Conservation (phyloP, 164 flowering plant genomes). For the Malania oleifera region DNA sequence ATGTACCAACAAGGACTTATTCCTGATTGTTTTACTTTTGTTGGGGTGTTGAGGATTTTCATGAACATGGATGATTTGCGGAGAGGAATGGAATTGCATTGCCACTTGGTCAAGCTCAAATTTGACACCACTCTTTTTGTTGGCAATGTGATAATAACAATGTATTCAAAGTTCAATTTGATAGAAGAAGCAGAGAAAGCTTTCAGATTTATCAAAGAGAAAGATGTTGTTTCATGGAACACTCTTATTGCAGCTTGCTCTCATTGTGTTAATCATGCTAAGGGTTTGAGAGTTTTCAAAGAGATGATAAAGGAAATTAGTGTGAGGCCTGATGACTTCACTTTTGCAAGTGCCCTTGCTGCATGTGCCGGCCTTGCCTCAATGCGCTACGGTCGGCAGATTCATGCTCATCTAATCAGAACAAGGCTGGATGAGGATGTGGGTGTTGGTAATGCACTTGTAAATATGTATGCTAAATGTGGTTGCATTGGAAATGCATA, state of each 20-base stretch:
- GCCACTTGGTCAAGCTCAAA: slow-evolving; percentile 44
- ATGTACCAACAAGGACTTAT: slow-evolving; percentile 42
- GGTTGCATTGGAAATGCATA: slow-evolving; percentile 47
- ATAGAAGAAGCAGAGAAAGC: slow-evolving; percentile 43
- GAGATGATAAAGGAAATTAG: slow-evolving; percentile 30
- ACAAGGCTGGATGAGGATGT: slow-evolving; percentile 33
- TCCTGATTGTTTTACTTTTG: slow-evolving; percentile 56
- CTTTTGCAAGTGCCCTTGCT: slow-evolving; percentile 54
- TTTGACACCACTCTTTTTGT: slow-evolving; percentile 38
- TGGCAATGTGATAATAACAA: slow-evolving; percentile 56
- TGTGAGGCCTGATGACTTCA: slow-evolving; percentile 50
- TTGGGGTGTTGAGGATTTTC: slow-evolving; percentile 42
- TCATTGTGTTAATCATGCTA: slow-evolving; percentile 42
- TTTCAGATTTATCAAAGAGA: slow-evolving; percentile 41
- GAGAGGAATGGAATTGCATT: slow-evolving; percentile 42
- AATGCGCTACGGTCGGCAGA: slow-evolving; percentile 42
- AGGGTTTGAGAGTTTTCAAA: slow-evolving; percentile 39
- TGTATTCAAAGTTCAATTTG: slow-evolving; percentile 48
- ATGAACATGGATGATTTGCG: slow-evolving; percentile 20
- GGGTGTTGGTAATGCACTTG: slow-evolving; percentile 61
- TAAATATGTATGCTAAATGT: slow-evolving; percentile 82
- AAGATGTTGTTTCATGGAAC: slow-evolving; percentile 73
- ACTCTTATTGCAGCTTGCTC: slow-evolving; percentile 54
- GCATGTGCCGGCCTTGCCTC: slow-evolving; percentile 58
- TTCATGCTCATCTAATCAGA: slow-evolving; percentile 55